Evolutionary conservation across 1,284 basidiomycete species (phyloP).

Genomic region (Leccinum variabile): DNA sequence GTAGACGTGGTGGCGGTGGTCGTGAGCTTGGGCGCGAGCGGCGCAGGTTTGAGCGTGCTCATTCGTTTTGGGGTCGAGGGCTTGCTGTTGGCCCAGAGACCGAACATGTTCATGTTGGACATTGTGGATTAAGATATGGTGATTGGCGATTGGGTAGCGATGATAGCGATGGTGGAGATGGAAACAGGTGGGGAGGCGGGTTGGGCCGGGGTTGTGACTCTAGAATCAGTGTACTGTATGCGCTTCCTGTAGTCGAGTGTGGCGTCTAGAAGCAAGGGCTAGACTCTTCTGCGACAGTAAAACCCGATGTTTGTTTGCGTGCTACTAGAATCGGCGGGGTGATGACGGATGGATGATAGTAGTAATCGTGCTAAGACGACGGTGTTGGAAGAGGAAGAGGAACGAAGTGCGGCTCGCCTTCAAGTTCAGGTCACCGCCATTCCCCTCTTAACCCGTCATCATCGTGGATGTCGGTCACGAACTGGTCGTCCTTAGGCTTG

Average conservation of each 20-base stretch:
- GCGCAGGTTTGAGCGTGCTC: slow-evolving; percentile 17
- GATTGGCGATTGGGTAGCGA: background rate
- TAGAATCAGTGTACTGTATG: too few relatives aligned
- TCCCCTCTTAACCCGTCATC: background rate
- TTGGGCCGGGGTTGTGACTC: too few relatives aligned
- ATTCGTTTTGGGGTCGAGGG: background rate
- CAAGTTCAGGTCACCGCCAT: background rate
- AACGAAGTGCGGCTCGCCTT: background rate
- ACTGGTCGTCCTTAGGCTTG: slow-evolving; percentile 85
- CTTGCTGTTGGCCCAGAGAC: slow-evolving; percentile 5
- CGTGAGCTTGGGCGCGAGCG: slow-evolving; percentile 29
- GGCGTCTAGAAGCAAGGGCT: too few relatives aligned
- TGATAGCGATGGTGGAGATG: background rate
- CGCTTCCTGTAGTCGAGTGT: too few relatives aligned
- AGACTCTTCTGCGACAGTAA: too few relatives aligned
- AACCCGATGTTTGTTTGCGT: too few relatives aligned
- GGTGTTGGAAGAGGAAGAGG: background rate
- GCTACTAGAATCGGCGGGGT: too few relatives aligned
- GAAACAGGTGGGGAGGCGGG: too few relatives aligned
- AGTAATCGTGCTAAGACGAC: too few relatives aligned
- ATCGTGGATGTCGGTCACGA: slow-evolving; percentile 77
- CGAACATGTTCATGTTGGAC: slow-evolving; percentile 11
- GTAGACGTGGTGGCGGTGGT: slow-evolving; percentile 5
- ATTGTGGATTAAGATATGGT: background rate
- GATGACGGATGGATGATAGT: too few relatives aligned